Conservation (phyloP, 495 filamentous ascomycete genomes). For the Neurospora cerealis region DNA sequence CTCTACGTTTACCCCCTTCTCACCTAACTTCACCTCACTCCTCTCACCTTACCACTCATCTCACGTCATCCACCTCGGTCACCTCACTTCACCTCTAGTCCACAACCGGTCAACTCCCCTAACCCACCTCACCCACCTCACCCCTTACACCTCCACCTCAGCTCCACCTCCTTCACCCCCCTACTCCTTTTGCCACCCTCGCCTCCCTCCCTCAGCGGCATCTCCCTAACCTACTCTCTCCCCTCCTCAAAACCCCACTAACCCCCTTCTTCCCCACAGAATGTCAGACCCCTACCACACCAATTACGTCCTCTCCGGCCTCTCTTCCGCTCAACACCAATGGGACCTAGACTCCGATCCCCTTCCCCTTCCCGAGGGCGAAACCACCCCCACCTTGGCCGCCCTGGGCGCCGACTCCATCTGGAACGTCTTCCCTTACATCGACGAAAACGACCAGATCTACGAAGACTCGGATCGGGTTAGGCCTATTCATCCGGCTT, state of each 20-base stretch:
- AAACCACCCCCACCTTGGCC: constrained; percentile 1
- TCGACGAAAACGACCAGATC: constrained; percentile 36
- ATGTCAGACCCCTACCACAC: constrained; percentile 82
- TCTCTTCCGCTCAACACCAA: constrained; percentile 70
- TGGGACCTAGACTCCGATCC: constrained; percentile 42
- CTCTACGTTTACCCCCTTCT: neutral
- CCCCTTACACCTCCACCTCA: constrained; percentile 1
- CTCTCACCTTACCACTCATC: neutral
- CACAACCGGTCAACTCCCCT: neutral
- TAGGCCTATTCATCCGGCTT: constrained; percentile 66
- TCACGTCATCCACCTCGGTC: neutral
- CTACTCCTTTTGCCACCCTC: neutral
- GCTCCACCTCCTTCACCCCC: constrained; percentile 2
- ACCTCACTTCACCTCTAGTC: neutral
- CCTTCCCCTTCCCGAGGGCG: constrained; percentile 19
- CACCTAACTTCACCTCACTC: neutral
- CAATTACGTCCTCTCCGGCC: constrained; percentile 78
- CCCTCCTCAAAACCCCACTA: neutral
- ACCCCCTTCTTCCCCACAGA: constrained; percentile 29
- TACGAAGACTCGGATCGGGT: constrained; percentile 44
- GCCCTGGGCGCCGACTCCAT: constrained; percentile 20
- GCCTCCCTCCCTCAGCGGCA: neutral
- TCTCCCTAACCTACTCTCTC: neutral
- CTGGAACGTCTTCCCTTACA: constrained; percentile 49
- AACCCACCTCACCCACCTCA: neutral